Conservation (phyloP, 192 early-diverging fungal genomes). For the Gaertneriomyces semiglobifer region DNA sequence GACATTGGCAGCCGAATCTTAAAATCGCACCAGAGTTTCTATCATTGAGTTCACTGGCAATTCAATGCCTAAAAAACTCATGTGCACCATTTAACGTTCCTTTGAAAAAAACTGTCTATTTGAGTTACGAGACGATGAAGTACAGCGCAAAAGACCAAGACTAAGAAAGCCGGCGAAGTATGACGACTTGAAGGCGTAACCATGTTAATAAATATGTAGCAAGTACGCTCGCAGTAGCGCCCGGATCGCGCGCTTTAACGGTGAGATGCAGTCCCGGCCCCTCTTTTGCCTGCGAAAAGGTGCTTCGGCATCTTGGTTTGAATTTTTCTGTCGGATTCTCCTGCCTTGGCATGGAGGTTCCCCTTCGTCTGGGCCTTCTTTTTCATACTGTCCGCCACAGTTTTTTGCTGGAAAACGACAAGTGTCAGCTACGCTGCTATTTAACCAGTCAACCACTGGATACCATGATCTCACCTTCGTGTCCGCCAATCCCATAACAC, state of each 20-base stretch:
- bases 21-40: no score
- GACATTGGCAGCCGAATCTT: no score
- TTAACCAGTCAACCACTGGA: not conserved
- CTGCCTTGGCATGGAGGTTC: constrained; percentile 74
- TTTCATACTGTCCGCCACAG: constrained; percentile 74
- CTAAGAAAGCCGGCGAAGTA: no score
- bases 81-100: no score
- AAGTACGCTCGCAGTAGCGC: no score
- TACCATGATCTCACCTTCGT: constrained; percentile 28
- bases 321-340: constrained; percentile 95
- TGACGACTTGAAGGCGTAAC: no score
- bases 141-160: no score
- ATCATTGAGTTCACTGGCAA: no score
- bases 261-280: constrained; percentile 38
- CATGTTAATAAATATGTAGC: no score
- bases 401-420: constrained; percentile 41
- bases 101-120: no score
- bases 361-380: constrained; percentile 67
- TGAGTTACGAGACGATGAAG: no score
- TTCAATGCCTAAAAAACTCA: no score
- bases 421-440: not conserved
- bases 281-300: constrained; percentile 90
- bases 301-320: constrained; percentile 95
- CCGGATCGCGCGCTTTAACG: constrained; percentile 24
- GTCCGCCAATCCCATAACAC: constrained; percentile 70